Evolutionary conservation across 2,329 filamentous ascomycete genomes (phyloP).

Genomic region (Aspergillus terreus): DNA sequence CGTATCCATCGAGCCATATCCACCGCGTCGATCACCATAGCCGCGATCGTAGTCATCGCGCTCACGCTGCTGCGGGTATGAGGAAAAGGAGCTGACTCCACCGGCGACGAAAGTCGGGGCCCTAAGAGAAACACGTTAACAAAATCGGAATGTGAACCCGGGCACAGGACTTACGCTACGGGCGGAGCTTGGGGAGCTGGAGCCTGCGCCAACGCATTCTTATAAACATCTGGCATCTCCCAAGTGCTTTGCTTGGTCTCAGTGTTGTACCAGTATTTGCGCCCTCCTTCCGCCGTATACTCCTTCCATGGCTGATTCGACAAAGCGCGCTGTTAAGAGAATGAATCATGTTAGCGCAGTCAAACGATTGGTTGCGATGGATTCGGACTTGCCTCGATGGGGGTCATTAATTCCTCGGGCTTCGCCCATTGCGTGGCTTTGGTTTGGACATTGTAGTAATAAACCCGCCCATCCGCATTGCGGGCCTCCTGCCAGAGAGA

Average conservation of each 20-base stretch:
- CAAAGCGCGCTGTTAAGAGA: conserved; percentile 63
- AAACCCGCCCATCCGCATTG: conserved; percentile 75
- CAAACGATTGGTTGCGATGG: conserved; percentile 2
- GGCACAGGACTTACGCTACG: conserved; percentile 41
- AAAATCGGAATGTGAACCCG: background rate
- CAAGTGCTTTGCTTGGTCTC: conserved; percentile 90
- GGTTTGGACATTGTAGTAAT: conserved; percentile 85
- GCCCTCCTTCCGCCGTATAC: conserved; percentile 79
- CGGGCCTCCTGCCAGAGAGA: conserved; percentile 75
- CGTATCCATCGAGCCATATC: conserved; percentile 40
- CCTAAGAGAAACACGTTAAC: conserved; percentile 26
- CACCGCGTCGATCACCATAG: conserved; percentile 45
- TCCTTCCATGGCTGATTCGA: conserved; percentile 88
- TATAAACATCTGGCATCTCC: conserved; percentile 86
- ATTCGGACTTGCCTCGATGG: conserved; percentile 62
- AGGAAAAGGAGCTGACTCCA: conserved; percentile 44
- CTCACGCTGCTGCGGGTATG: conserved; percentile 42
- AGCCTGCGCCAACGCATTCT: conserved; percentile 64
- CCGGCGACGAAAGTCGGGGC: conserved; percentile 58
- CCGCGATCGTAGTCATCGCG: conserved; percentile 48
- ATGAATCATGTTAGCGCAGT: conserved; percentile 13
- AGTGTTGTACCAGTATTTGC: conserved; percentile 93
- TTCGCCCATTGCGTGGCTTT: conserved; percentile 94
- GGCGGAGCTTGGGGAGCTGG: conserved; percentile 41
- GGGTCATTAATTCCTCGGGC: conserved; percentile 81